Evolutionary conservation across 352 stramenopile genomes (phyloP).

Genomic region (Globisporangium echinulatum): DNA sequence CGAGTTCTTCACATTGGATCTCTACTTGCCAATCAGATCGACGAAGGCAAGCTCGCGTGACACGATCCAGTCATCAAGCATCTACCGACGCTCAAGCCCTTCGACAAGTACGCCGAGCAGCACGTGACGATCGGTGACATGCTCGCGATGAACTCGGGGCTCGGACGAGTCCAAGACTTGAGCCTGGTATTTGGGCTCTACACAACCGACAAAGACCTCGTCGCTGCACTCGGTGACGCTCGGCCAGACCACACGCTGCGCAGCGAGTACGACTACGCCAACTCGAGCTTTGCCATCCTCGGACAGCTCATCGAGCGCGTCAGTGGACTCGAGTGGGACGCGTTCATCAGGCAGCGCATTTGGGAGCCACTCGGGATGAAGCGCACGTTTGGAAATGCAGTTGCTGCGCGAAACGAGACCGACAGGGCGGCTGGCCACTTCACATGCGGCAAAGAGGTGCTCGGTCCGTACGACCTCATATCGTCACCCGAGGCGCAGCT

Average conservation of each 20-base stretch:
- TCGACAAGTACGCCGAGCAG: neutral
- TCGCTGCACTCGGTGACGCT: conserved; percentile 26
- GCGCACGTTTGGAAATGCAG: too few species aligned
- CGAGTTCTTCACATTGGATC: too few species aligned
- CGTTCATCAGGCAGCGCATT: conserved; percentile 38
- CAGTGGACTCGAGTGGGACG: conserved; percentile 40
- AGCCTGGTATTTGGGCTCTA: conserved; percentile 27
- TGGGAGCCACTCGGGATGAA: too few species aligned
- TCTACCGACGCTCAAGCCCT: conserved; percentile 37
- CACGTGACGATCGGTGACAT: conserved; percentile 19
- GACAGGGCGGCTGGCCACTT: conserved; percentile 39
- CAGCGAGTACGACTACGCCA: conserved; percentile 47
- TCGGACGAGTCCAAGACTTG: conserved; percentile 23
- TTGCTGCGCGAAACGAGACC: conserved; percentile 9
- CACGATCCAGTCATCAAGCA: conserved; percentile 47
- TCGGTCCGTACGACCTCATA: conserved; percentile 40
- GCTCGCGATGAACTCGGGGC: conserved; percentile 26
- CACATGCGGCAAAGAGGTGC: conserved; percentile 27
- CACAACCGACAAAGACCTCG: conserved; percentile 28
- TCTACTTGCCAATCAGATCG: conserved; percentile 14
- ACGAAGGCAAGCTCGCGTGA: conserved; percentile 46
- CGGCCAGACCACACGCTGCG: conserved; percentile 35
- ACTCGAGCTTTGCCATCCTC: conserved; percentile 54
- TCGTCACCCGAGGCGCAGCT: conserved; percentile 28
- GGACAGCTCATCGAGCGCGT: conserved; percentile 49